Evolutionary conservation across 1,139 yeast genomes (phyloP).

Genomic region (Hemisphaericaspora subhashii): DNA sequence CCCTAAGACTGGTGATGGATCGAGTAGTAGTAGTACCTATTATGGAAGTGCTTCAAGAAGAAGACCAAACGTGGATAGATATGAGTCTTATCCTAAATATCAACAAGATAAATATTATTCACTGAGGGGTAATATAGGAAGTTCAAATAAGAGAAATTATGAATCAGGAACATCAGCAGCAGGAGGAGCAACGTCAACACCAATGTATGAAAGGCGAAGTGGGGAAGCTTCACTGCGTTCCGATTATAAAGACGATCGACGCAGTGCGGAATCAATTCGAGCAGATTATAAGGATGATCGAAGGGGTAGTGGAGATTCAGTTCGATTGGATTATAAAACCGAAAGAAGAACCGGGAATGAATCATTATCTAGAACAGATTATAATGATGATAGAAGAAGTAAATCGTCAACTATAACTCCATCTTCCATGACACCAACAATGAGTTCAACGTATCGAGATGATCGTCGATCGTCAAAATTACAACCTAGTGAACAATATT

Average conservation of each 20-base stretch:
- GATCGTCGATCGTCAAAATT: constrained; percentile 8
- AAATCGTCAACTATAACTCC: constrained; percentile 2
- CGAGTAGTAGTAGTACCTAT: constrained; percentile 2
- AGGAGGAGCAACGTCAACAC: background rate
- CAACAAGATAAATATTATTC: constrained; percentile 7
- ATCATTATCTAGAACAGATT: constrained; percentile 1
- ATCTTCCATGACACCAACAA: background rate
- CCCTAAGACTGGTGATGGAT: background rate
- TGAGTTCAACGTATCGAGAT: constrained; percentile 5
- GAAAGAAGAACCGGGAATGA: constrained; percentile 6
- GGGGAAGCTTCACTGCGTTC: background rate
- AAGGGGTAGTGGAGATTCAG: constrained; percentile 1
- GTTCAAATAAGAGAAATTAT: constrained; percentile 2
- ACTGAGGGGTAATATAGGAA: constrained; percentile 3
- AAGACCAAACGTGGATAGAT: constrained; percentile 13
- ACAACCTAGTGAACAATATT: background rate
- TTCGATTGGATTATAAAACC: constrained; percentile 1
- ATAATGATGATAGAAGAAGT: constrained; percentile 6
- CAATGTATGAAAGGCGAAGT: constrained; percentile 1
- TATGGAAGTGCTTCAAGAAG: constrained; percentile 8
- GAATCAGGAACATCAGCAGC: constrained; percentile 1
- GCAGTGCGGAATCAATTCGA: constrained; percentile 1
- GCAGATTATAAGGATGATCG: constrained; percentile 4
- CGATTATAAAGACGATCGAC: constrained; percentile 3
- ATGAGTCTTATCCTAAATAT: constrained; percentile 16